phyloP scores from a whole-genome alignment of 345 rosid species.

The Atalantia buxifolia region DNA sequence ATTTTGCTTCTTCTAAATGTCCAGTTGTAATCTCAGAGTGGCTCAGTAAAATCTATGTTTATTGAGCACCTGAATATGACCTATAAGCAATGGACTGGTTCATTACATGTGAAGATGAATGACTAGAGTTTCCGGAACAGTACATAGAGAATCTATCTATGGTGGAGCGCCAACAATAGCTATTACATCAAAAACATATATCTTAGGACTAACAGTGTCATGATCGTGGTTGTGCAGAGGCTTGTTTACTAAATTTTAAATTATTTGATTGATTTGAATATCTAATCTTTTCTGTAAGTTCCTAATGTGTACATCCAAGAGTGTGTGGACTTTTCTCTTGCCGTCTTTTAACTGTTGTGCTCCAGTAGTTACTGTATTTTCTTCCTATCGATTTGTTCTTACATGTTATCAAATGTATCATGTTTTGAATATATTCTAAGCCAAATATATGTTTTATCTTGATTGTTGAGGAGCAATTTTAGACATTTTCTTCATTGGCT shows the following conservation, averaged over 20 bases:
- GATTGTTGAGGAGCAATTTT: conserved; percentile 1
- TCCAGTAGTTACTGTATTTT: not conserved
- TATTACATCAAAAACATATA: not conserved
- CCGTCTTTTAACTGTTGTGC: not conserved
- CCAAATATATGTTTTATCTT: not conserved
- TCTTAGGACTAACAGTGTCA: not conserved
- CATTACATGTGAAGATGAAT: not conserved
- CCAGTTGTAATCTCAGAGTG: not conserved
- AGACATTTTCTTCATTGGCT: conserved; percentile 18
- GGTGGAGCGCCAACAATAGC: not conserved
- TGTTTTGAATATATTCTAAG: not conserved
- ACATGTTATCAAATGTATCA: not conserved
- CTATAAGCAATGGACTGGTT: not conserved
- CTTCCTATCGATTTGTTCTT: not conserved
- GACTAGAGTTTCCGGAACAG: not conserved
- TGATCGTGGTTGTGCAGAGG: not conserved
- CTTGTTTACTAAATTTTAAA: not conserved
- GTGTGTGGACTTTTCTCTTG: not conserved
- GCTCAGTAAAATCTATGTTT: not conserved
- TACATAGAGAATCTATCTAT: not conserved
- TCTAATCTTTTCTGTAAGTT: not conserved
- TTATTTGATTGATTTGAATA: not conserved
- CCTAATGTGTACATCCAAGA: not conserved
- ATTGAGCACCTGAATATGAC: not conserved
- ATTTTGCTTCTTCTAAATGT: not conserved